These are phyloP conservation scores for Artemisia argyi DNA, from an alignment of 129 eudicot genomes.

Conservation along the genomic window DNA sequence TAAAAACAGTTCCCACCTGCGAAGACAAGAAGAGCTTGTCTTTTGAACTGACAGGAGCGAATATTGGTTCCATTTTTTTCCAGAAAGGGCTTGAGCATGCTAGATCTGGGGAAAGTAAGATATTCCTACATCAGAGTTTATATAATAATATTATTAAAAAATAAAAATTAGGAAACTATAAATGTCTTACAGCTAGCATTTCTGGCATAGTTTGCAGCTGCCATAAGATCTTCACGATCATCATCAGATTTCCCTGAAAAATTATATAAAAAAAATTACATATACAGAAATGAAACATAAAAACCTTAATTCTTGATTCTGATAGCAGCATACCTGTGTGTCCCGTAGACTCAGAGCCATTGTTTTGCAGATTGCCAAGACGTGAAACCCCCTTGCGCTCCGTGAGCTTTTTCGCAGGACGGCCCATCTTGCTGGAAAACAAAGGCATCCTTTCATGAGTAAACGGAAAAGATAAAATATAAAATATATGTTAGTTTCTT, in stretches of 20 bases:
- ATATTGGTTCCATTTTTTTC: slow-evolving; percentile 74
- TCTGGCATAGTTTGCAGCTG: slow-evolving; percentile 77
- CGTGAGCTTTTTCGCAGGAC: slow-evolving; percentile 75
- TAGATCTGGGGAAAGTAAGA: slow-evolving; percentile 48
- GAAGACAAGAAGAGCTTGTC: slow-evolving; percentile 56
- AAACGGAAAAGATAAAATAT: slow-evolving; percentile 18
- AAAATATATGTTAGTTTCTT: neutral
- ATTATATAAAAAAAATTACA: slow-evolving; percentile 11
- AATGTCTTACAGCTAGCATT: slow-evolving; percentile 59
- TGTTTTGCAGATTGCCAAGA: slow-evolving; percentile 56
- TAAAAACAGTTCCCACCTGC: slow-evolving; percentile 56
- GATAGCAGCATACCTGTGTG: slow-evolving; percentile 46
- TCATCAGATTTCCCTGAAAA: slow-evolving; percentile 59
- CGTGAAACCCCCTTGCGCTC: slow-evolving; percentile 85
- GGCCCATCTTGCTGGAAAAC: slow-evolving; percentile 70
- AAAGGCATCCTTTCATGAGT: slow-evolving; percentile 8
- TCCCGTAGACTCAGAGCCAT: slow-evolving; percentile 46
- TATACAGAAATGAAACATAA: neutral
- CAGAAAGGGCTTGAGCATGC: slow-evolving; percentile 82
- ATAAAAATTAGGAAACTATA: neutral
- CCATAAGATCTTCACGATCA: slow-evolving; percentile 78
- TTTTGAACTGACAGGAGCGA: slow-evolving; percentile 52
- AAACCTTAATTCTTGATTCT: neutral
- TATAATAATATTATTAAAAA: neutral
- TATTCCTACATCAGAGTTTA: neutral